Percentiles rank a stretch among this genome's conserved stretches.
Conservation (phyloP, 495 filamentous ascomycete genomes). For the Penicillium atrosanguineum region DNA sequence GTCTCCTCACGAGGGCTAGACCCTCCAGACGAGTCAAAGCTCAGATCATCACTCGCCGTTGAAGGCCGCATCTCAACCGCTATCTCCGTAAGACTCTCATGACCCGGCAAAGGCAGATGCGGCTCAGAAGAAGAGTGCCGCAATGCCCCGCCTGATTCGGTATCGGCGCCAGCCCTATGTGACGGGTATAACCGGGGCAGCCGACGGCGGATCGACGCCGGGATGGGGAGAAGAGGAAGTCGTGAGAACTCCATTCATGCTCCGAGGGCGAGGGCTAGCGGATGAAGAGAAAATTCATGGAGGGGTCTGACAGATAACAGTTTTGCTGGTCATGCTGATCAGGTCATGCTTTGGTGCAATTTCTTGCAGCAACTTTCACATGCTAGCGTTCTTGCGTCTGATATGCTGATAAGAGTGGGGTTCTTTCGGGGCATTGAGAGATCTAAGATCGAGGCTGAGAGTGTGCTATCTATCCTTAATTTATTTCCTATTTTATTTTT, state of each 20-base stretch:
- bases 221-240: slow-evolving; percentile 33
- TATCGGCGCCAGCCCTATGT: slow-evolving; percentile 12
- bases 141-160: slow-evolving; percentile 8
- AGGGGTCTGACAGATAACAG: slow-evolving; percentile 20
- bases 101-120: slow-evolving; percentile 12
- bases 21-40: slow-evolving; percentile 15
- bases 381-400: slow-evolving; percentile 14
- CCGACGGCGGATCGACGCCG: slow-evolving; percentile 33
- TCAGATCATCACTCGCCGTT: slow-evolving; percentile 19
- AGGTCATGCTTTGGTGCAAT: neutral
- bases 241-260: slow-evolving; percentile 23
- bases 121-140: slow-evolving; percentile 21
- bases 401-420: slow-evolving; percentile 22
- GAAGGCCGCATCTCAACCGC: slow-evolving; percentile 10
- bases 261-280: neutral
- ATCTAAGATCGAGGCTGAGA: neutral
- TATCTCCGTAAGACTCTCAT: slow-evolving; percentile 1
- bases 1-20: slow-evolving; percentile 14
- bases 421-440: neutral
- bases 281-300: neutral
- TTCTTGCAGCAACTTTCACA: slow-evolving; percentile 23
- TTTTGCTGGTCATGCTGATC: neutral
- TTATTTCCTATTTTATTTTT: too few species aligned
- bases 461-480: too few species aligned
- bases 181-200: slow-evolving; percentile 28